Evolutionary conservation across 208 protist genomes (phyloP).

Genomic region (Acanthamoeba quina): DNA sequence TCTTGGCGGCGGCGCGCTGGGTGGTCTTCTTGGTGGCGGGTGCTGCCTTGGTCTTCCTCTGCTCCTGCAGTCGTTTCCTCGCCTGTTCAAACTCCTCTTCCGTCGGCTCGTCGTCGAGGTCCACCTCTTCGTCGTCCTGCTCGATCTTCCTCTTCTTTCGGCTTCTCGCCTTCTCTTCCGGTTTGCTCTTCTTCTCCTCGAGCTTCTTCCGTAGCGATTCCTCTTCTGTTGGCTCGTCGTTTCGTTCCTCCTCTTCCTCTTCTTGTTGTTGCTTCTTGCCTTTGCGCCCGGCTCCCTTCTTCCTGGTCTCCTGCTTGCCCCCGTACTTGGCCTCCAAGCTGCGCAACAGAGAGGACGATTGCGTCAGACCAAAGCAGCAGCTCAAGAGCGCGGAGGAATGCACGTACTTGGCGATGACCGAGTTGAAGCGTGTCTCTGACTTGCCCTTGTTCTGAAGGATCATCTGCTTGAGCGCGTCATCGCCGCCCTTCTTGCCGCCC

Average conservation of each 20-base stretch:
- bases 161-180: slow-evolving; percentile 4
- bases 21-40: neutral
- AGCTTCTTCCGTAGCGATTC: neutral
- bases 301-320: neutral
- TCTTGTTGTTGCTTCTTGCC: slow-evolving; percentile 37
- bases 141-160: neutral
- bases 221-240: slow-evolving; percentile 35
- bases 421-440: slow-evolving; percentile 13
- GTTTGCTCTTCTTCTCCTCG: neutral
- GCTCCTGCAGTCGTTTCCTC: slow-evolving; percentile 5
- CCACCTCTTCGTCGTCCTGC: neutral
- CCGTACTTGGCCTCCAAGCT: slow-evolving; percentile 71
- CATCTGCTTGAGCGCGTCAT: slow-evolving; percentile 15
- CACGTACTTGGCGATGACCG: slow-evolving; percentile 28
- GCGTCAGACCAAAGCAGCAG: neutral
- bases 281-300: neutral
- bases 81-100: slow-evolving; percentile 57
- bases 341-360: neutral
- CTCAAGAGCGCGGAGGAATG: neutral
- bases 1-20: neutral
- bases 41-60: neutral
- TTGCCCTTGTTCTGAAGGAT: slow-evolving; percentile 48
- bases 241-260: neutral
- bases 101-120: neutral
- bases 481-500: neutral